Base-by-base conservation (phyloP, 2,329 filamentous ascomycete species). In the Cytospora piceicola region DNA sequence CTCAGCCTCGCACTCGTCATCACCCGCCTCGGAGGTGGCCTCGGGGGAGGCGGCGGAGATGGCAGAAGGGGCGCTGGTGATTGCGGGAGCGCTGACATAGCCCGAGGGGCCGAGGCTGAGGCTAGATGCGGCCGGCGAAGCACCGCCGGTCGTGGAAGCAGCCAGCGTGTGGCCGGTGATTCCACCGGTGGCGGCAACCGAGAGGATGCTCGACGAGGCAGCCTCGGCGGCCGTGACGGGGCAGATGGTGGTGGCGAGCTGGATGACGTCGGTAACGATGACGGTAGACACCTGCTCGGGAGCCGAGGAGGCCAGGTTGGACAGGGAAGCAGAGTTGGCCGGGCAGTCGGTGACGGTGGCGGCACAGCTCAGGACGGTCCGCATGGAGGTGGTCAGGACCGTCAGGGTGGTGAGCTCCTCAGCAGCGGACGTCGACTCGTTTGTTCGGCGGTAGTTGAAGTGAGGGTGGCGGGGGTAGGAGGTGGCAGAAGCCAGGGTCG, bases 301-400 rank as follows among this genome's bases (percentile, higher is more conserved):
- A 8, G 73, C 73, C 49, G 70, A 69, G 32, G 71, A 60, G 12
- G 76, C 73, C 51, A 77, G 72, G 29, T 72, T 64, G 57, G 74
- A 67, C 42, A 77, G 58, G 30, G 71, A 71, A 52, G 71, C 69
- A 27, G 72, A 66, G 67, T 66, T 69, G 36, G 74, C 74, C n/a
- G 79, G 77, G 78, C 79, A 79, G 72, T 79, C 69, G 68, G 77
- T 78, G 66, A 79, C 75, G 62, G 75, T 74, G 27, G 77, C 69
- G 15, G 77, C 76, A 64, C 78, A 79, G 62, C 73, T 75, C 61
- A 73, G 76, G 68, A 79, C 69, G 58, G 78, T 80, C 63, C 73
- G 71, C 64, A 77, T 67, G 30, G 71, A 69, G 39, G 77, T 79
- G 9, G 75, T 71, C 36, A 73, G 70, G 60, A 80, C 73, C 52